Evolutionary conservation across 495 filamentous ascomycete species (phyloP).

Genomic region (Ramalina intermedia): DNA sequence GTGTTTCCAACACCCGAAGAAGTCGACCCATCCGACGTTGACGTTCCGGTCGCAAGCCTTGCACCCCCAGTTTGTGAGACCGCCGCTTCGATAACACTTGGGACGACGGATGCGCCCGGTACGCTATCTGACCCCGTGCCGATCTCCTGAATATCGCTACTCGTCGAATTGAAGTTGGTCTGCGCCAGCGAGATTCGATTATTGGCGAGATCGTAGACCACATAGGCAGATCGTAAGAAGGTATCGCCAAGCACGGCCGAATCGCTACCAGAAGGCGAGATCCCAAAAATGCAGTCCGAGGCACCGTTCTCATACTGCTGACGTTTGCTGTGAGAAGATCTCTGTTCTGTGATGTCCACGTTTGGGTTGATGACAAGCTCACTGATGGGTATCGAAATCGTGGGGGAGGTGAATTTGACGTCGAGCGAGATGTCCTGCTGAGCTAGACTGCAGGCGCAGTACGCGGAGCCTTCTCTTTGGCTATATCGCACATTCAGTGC

Average conservation of each 20-base stretch:
- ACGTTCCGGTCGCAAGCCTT: conserved; percentile 8
- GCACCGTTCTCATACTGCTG: conserved; percentile 28
- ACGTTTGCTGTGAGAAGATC: neutral
- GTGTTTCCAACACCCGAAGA: neutral
- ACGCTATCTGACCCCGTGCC: conserved; percentile 45
- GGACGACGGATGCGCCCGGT: conserved; percentile 54
- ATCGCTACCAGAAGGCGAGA: conserved; percentile 47
- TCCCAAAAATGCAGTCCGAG: conserved; percentile 61
- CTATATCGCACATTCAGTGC: conserved; percentile 52
- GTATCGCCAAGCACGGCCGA: conserved; percentile 76
- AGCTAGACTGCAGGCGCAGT: conserved; percentile 58
- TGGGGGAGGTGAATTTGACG: conserved; percentile 53
- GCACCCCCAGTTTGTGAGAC: conserved; percentile 19
- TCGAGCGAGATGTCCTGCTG: conserved; percentile 40
- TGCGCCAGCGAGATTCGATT: conserved; percentile 80
- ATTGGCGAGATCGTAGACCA: conserved; percentile 81
- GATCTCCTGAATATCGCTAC: conserved; percentile 57
- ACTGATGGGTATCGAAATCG: conserved; percentile 56
- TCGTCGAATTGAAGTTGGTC: conserved; percentile 65
- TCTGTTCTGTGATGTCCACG: conserved; percentile 19
- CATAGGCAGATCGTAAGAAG: conserved; percentile 80
- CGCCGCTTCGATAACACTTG: conserved; percentile 42
- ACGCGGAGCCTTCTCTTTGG: conserved; percentile 27
- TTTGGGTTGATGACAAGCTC: conserved; percentile 63
- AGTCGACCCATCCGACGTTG: neutral